A percentile compares a stretch with the other conserved stretches of the same genome.
These are phyloP conservation scores for Allantophomopsis lycopodina DNA, from an alignment of 2,329 filamentous ascomycete species.

Conservation along the genomic window DNA sequence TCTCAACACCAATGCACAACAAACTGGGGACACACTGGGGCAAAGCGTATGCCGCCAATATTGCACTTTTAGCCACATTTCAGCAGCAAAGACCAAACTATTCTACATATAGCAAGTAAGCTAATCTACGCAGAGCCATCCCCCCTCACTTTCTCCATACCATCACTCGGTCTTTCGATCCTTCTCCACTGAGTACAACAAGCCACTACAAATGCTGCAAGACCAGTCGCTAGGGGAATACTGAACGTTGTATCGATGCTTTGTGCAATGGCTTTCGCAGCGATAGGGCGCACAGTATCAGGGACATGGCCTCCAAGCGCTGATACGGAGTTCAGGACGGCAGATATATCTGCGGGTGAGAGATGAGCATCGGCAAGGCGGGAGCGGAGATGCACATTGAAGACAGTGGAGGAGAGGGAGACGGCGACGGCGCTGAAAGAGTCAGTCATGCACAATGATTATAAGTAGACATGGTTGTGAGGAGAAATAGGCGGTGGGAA, in stretches of 20 bases:
- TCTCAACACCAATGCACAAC: too few species aligned
- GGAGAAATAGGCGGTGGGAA: background rate
- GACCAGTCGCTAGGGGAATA: background rate
- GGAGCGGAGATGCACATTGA: background rate
- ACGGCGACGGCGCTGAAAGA: background rate
- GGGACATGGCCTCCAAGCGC: background rate
- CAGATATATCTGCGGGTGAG: background rate
- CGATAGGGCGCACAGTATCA: background rate
- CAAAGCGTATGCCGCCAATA: too few species aligned
- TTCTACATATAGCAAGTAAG: too few species aligned
- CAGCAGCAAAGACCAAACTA: too few species aligned
- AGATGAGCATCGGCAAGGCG: background rate
- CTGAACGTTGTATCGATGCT: background rate
- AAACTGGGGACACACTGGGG: too few species aligned
- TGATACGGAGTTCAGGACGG: background rate
- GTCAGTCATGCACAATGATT: background rate
- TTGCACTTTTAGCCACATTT: too few species aligned
- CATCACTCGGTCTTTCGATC: background rate
- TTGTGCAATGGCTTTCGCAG: background rate
- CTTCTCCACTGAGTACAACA: background rate
- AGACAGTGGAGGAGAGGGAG: conserved; percentile 1
- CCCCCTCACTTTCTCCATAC: too few species aligned
- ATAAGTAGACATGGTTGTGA: too few species aligned
- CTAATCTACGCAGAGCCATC: too few species aligned
- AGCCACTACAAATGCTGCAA: background rate